phyloP scores from a whole-genome alignment of 208 protist species.

The Wallacemonas sp. region DNA sequence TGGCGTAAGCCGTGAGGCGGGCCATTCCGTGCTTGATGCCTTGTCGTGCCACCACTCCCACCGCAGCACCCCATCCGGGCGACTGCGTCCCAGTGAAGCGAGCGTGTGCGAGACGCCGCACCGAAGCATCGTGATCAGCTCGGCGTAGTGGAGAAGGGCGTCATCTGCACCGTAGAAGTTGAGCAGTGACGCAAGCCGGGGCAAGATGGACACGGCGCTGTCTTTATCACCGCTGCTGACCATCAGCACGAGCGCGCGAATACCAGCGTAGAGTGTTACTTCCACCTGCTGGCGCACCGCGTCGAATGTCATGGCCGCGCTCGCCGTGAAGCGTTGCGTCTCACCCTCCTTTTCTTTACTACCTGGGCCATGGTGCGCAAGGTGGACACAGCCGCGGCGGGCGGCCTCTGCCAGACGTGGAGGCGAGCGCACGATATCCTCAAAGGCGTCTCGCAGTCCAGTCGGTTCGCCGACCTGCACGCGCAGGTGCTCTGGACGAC shows the following conservation, averaged over 20 bases:
- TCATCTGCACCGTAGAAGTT: constrained; percentile 14
- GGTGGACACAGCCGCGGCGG: not conserved
- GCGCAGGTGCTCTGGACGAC: too few relatives aligned
- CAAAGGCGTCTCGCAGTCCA: too few relatives aligned
- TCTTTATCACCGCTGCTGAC: constrained; percentile 42
- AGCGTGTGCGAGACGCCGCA: not conserved
- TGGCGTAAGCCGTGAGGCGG: not conserved
- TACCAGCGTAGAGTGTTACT: constrained; percentile 27
- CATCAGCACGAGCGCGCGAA: constrained; percentile 32
- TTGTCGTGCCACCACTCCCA: not conserved
- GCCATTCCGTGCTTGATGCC: constrained; percentile 10
- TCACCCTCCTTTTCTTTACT: not conserved
- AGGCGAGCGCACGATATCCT: not conserved
- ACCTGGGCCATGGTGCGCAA: not conserved
- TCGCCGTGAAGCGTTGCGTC: not conserved
- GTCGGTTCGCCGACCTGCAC: too few relatives aligned
- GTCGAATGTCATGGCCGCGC: not conserved
- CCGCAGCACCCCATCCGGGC: not conserved
- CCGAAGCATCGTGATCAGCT: not conserved
- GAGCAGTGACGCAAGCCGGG: constrained; percentile 29
- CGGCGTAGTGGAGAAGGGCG: not conserved
- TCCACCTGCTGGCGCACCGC: constrained; percentile 12
- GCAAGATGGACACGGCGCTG: constrained; percentile 17
- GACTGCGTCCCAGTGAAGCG: not conserved
- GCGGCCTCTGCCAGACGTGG: not conserved